These are phyloP conservation scores for Paraurostyla sp. DNA, from an alignment of 73 alveolate genomes.

Conservation along the genomic window DNA sequence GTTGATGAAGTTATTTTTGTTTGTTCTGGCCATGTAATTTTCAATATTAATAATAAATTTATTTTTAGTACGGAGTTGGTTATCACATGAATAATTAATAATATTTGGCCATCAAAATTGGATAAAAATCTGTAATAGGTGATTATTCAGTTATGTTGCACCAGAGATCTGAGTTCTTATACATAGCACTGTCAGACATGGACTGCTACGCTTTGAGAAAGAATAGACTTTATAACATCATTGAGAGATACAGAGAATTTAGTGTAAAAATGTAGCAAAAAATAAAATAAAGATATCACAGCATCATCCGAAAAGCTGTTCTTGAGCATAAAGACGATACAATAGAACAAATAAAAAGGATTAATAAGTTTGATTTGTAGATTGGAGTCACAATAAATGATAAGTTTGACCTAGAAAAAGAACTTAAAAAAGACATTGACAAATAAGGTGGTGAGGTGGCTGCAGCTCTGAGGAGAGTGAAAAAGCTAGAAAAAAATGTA, in stretches of 20 bases:
- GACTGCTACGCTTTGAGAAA: slow-evolving; percentile 46
- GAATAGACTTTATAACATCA: slow-evolving; percentile 2
- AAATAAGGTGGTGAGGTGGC: slow-evolving; percentile 20
- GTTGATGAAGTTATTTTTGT: slow-evolving; percentile 57
- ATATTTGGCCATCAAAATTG: slow-evolving; percentile 20
- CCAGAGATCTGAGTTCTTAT: slow-evolving; percentile 39
- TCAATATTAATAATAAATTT: too few relatives aligned
- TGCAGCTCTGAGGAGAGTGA: slow-evolving; percentile 38
- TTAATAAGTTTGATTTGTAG: slow-evolving; percentile 28
- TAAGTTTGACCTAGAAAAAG: slow-evolving; percentile 10
- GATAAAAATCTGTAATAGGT: slow-evolving; percentile 55
- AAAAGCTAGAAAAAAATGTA: slow-evolving; percentile 35
- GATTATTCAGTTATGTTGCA: slow-evolving; percentile 35
- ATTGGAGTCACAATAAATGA: background rate
- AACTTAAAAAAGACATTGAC: slow-evolving; percentile 37
- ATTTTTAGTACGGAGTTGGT: slow-evolving; percentile 59
- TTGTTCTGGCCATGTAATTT: background rate
- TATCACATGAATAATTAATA: background rate
- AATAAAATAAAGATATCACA: background rate
- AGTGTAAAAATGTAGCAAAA: slow-evolving; percentile 23
- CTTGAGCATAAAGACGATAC: slow-evolving; percentile 41
- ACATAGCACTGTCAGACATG: slow-evolving; percentile 30
- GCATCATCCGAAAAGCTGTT: background rate
- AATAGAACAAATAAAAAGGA: slow-evolving; percentile 4
- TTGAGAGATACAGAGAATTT: slow-evolving; percentile 36